Evolutionary conservation across 2,329 filamentous ascomycete species (phyloP).

Genomic region (Chaetomiaceae sp.): DNA sequence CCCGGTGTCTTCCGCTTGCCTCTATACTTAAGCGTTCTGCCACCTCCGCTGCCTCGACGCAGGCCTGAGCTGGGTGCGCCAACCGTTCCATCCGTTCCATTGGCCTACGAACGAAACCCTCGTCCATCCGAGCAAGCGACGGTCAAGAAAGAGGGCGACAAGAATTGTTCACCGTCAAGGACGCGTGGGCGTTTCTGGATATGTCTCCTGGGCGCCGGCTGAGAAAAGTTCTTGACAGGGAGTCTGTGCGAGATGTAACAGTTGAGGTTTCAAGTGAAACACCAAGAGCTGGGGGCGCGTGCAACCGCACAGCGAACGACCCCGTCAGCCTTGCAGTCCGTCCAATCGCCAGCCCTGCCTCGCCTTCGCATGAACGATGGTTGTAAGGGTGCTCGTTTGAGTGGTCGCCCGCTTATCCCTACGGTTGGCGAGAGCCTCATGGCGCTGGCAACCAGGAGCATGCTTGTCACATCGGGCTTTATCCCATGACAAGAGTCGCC

Average conservation of each 20-base stretch:
- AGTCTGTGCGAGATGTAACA: constrained; percentile 36
- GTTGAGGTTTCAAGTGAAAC: constrained; percentile 46
- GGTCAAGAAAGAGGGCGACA: background rate
- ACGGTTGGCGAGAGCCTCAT: constrained; percentile 14
- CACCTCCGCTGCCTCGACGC: background rate
- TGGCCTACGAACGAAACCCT: background rate
- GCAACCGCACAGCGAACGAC: constrained; percentile 25
- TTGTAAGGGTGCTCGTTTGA: constrained; percentile 31
- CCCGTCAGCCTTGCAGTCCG: constrained; percentile 33
- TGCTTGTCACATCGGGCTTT: background rate
- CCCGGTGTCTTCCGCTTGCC: too few relatives aligned
- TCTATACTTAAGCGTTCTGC: background rate
- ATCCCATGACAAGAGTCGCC: constrained; percentile 1
- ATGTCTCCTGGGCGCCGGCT: too few relatives aligned
- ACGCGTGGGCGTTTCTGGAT: background rate
- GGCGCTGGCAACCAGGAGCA: constrained; percentile 8
- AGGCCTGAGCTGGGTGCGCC: background rate
- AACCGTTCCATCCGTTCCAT: background rate
- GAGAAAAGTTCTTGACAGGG: background rate
- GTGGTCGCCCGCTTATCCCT: constrained; percentile 19
- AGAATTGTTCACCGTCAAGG: background rate
- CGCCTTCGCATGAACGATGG: constrained; percentile 28
- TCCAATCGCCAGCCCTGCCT: constrained; percentile 30
- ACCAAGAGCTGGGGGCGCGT: constrained; percentile 28
- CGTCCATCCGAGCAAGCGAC: too few relatives aligned